phyloP scores from a whole-genome alignment of 306 rosid genomes.

The Acacia acuminata region DNA sequence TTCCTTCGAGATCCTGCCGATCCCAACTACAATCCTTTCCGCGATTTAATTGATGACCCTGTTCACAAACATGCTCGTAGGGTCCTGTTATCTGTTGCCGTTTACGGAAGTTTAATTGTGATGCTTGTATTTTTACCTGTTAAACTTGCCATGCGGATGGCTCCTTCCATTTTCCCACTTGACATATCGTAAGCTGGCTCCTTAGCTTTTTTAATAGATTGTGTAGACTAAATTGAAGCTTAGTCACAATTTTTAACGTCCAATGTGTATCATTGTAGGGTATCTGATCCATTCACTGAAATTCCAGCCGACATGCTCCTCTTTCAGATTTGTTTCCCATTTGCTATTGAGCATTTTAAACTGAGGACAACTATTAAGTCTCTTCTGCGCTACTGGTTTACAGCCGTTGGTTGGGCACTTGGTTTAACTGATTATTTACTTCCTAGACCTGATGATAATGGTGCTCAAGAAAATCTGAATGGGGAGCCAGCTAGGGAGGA shows the following conservation, averaged over 20 bases:
- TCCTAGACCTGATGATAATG: slow-evolving; percentile 82
- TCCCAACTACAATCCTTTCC: slow-evolving; percentile 98
- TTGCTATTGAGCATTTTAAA: slow-evolving; percentile 96
- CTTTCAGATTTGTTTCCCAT: slow-evolving; percentile 96
- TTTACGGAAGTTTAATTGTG: slow-evolving; percentile 97
- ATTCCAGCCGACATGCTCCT: slow-evolving; percentile 99
- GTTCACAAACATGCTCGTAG: slow-evolving; percentile 99
- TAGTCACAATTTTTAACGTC: slow-evolving; percentile 23
- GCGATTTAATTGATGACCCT: slow-evolving; percentile 97
- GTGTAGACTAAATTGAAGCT: not conserved
- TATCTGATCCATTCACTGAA: slow-evolving; percentile 97
- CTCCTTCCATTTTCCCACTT: slow-evolving; percentile 90
- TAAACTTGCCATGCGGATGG: slow-evolving; percentile 94
- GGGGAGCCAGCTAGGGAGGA: slow-evolving; percentile 91
- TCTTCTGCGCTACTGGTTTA: slow-evolving; percentile 88
- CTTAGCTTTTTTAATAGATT: slow-evolving; percentile 17
- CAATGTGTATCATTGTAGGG: slow-evolving; percentile 56
- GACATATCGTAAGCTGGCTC: slow-evolving; percentile 81
- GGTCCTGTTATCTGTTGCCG: slow-evolving; percentile 92
- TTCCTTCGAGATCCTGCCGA: slow-evolving; percentile 99
- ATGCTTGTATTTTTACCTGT: slow-evolving; percentile 97
- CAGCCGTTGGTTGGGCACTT: slow-evolving; percentile 98
- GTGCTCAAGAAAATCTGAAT: slow-evolving; percentile 78
- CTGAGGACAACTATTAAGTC: slow-evolving; percentile 93
- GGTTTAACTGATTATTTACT: slow-evolving; percentile 87